These are phyloP conservation scores for Beauveria medogensis DNA, from an alignment of 2,329 filamentous ascomycete species.

Conservation along the genomic window DNA sequence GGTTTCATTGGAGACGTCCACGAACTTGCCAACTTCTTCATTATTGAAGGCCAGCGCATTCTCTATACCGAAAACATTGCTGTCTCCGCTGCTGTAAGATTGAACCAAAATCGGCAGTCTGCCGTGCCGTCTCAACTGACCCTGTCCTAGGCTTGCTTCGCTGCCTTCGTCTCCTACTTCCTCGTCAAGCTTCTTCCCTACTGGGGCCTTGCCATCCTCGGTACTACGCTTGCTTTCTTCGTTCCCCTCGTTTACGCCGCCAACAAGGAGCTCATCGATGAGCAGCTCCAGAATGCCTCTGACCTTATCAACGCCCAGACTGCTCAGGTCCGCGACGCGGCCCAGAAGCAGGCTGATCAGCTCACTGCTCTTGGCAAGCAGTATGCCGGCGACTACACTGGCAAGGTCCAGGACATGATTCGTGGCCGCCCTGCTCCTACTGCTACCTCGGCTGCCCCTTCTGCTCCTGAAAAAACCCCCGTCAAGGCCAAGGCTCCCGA, in stretches of 20 bases:
- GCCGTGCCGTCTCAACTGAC: conserved; percentile 14
- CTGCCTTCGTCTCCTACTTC: conserved; percentile 58
- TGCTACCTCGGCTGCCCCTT: conserved; percentile 26
- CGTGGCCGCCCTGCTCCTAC: conserved; percentile 39
- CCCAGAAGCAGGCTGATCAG: conserved; percentile 56
- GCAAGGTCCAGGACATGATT: conserved; percentile 59
- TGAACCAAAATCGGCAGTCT: background rate
- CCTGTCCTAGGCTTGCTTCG: conserved; percentile 43
- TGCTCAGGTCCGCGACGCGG: conserved; percentile 51
- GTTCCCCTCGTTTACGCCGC: conserved; percentile 55
- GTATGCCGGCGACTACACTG: conserved; percentile 59
- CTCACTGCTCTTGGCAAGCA: conserved; percentile 58
- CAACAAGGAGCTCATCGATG: conserved; percentile 63
- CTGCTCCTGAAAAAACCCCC: conserved; percentile 17
- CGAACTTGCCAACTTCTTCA: conserved; percentile 64
- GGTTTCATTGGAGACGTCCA: conserved; percentile 54
- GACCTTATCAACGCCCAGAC: conserved; percentile 55
- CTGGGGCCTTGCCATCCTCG: conserved; percentile 58
- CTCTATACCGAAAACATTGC: conserved; percentile 59
- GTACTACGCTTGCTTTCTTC: conserved; percentile 52
- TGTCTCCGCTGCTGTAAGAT: conserved; percentile 51
- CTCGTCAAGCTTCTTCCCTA: conserved; percentile 62
- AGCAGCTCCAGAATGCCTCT: conserved; percentile 49
- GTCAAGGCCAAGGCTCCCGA: conserved; percentile 21
- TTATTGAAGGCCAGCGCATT: conserved; percentile 62